Percentiles rank a stretch among this genome's conserved stretches.
Evolutionary conservation across 129 eudicot genomes (phyloP).

Genomic region (Saposhnikovia divaricata): DNA sequence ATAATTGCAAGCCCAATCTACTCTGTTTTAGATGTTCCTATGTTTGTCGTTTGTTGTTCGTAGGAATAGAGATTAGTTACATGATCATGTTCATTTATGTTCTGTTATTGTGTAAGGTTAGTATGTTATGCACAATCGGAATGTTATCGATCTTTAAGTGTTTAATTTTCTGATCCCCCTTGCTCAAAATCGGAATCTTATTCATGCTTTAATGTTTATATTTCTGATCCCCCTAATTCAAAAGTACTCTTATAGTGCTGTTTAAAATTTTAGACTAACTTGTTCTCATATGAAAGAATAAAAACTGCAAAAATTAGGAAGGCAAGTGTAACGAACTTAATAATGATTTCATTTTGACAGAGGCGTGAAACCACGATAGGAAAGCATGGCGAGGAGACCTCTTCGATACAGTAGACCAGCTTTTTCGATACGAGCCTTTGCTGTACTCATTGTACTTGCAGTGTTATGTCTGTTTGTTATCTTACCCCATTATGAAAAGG

Average conservation of each 20-base stretch:
- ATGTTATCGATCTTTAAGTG: no score
- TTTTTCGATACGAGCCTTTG: constrained; percentile 22
- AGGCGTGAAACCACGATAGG: not conserved
- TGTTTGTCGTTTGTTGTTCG: not conserved
- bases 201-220: no score
- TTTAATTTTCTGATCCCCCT: no score
- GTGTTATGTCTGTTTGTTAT: constrained; percentile 31
- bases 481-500: constrained; percentile 40
- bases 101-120: not conserved
- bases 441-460: constrained; percentile 30
- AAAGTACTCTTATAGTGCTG: no score
- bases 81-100: not conserved
- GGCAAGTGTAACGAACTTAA: not conserved
- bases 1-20: no score
- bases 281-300: no score
- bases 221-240: no score
- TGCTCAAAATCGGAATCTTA: no score
- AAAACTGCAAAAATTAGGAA: no score
- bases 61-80: not conserved
- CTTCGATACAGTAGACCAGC: constrained; percentile 25
- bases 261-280: no score
- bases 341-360: not conserved
- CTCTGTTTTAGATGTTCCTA: no score
- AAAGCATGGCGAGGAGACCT: constrained; percentile 41
- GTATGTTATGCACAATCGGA: no score